Conservation (phyloP, 495 filamentous ascomycete genomes). For the Parathielavia hyrcaniae region DNA sequence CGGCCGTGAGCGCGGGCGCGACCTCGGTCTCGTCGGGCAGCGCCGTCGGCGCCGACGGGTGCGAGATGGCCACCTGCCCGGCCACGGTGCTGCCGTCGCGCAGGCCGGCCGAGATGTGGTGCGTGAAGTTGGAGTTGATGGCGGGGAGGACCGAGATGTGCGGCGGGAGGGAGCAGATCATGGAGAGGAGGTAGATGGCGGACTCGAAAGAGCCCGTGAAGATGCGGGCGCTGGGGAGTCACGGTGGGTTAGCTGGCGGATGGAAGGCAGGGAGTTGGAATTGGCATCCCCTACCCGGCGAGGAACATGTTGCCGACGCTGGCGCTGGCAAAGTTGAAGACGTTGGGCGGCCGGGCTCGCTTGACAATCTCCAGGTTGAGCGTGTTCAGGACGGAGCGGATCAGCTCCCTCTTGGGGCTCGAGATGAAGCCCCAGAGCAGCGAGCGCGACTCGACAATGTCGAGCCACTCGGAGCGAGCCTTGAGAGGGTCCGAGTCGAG, state of each 20-base stretch:
- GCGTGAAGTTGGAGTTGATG: constrained; percentile 87
- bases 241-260: not conserved
- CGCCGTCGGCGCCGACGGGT: constrained; percentile 58
- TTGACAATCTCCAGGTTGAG: constrained; percentile 90
- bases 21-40: constrained; percentile 38
- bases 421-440: constrained; percentile 68
- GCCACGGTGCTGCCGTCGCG: constrained; percentile 71
- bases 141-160: constrained; percentile 76
- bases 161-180: constrained; percentile 70
- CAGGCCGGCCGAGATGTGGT: constrained; percentile 84
- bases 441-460: constrained; percentile 77
- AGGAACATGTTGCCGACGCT: constrained; percentile 93
- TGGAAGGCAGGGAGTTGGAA: not conserved
- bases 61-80: constrained; percentile 88
- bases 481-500: constrained; percentile 51
- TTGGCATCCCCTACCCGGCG: constrained; percentile 47
- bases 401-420: constrained; percentile 80
- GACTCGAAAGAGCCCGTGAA: constrained; percentile 78
- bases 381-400: constrained; percentile 80
- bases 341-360: constrained; percentile 64
- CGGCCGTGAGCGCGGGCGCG: constrained; percentile 25
- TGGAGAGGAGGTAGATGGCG: constrained; percentile 73
- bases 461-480: constrained; percentile 72
- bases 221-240: constrained; percentile 54
- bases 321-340: constrained; percentile 82